Evolutionary conservation across 805 yeast species (phyloP), one percentile per base, ranked within the genome.

Genomic region (Candida ipomoeae): DNA sequence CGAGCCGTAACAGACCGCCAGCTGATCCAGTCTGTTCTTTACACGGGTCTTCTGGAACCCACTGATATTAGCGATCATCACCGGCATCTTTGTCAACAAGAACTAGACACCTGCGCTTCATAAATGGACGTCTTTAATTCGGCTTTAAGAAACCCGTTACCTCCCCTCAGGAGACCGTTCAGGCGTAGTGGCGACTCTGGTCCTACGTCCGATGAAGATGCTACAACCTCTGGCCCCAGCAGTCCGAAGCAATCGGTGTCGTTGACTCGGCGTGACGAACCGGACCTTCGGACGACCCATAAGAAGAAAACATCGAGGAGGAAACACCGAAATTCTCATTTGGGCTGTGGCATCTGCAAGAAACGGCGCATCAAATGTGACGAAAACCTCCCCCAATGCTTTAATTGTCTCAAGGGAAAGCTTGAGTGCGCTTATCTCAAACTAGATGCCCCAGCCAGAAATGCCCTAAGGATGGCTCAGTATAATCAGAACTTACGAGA

Each of bases 341-440:
- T 79, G 47, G 92, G 94, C n/a, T 86, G 94, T 66, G 82, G 80
- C 3, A 81, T 83, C 18, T 83, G 88, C 64, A 82, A 83, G 58
- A 70, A 74, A 44, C 73, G 87, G 38, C 70, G 85, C 37, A 80
- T 83, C 61, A 83, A 83, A 57, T 83, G 88, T 63, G 86, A 83
- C 63, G 88, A 83, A 62, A 67, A 70, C 31, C 68, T 80, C n/a
- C 87, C 87, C 2, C 67, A 70, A 45, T 83, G 89, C 58, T 64
- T 66, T 46, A 82, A 81, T 58, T 83, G 88, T 61, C 56, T 67
- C 32, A 71, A 78, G 55, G 77, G 78, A 8, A 73, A 75, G 48
- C 64, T 76, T 18, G 63, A 64, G 15, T 80, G 84, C 59, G 78
- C 83, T 0, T 80, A 80, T 57, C 57, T 75, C 38, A 65, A 70